phyloP scores from a whole-genome alignment of 345 rosid species.

The Arabidopsis thaliana region DNA sequence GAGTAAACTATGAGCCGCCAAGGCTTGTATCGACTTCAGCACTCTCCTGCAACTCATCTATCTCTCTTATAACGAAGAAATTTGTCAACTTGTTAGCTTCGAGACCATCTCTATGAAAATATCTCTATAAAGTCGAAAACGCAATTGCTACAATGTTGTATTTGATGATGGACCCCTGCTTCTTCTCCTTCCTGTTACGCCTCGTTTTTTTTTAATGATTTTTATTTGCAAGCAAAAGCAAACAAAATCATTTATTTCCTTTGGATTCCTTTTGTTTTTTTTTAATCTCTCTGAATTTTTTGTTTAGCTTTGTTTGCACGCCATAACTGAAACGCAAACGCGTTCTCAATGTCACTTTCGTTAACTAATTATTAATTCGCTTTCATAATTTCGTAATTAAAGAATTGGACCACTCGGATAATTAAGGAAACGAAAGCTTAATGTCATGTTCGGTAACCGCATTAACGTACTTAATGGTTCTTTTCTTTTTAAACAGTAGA shows the following conservation, averaged over 20 bases:
- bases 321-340: conserved; percentile 41
- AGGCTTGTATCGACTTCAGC: conserved; percentile 86
- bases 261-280: conserved; percentile 27
- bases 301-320: conserved; percentile 44
- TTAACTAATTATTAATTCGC: conserved; percentile 16
- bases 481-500: background rate
- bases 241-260: conserved; percentile 32
- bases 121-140: conserved; percentile 27
- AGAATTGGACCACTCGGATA: conserved; percentile 1
- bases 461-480: background rate
- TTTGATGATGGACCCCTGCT: conserved; percentile 31
- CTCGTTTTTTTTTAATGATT: background rate
- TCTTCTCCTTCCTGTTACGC: conserved; percentile 25
- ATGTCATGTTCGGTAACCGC: conserved; percentile 37
- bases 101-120: conserved; percentile 19
- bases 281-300: background rate
- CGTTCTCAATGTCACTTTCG: conserved; percentile 28
- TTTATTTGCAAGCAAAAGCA: conserved; percentile 8
- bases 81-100: background rate
- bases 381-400: background rate
- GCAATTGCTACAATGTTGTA: conserved; percentile 5
- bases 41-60: conserved; percentile 87
- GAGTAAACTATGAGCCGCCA: conserved; percentile 79
- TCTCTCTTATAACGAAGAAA: conserved; percentile 8
- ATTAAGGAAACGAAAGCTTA: conserved; percentile 4